Conservation (phyloP, 2,329 filamentous ascomycete species). For the Hypoxylon sp. region DNA sequence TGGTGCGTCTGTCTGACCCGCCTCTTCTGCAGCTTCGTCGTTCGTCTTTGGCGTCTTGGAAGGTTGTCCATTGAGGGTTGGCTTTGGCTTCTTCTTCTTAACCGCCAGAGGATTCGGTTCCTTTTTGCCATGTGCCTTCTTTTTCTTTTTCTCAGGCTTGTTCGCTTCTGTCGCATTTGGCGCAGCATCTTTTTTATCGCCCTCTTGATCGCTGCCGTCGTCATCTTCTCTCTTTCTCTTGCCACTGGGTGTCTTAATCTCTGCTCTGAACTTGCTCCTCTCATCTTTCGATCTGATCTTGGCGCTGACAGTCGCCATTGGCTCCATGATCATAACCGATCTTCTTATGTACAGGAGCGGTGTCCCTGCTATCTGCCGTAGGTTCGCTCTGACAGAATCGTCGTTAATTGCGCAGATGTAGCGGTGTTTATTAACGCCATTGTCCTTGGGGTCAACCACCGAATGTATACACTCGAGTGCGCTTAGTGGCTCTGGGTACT, state of each 20-base stretch:
- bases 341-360: conserved; percentile 83
- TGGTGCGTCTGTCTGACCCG: conserved; percentile 33
- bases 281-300: conserved; percentile 76
- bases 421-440: conserved; percentile 78
- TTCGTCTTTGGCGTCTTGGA: conserved; percentile 21
- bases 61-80: conserved; percentile 42
- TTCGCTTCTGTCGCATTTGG: conserved; percentile 39
- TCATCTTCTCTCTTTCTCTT: conserved; percentile 66
- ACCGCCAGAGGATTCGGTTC: conserved; percentile 78
- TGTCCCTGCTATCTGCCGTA: conserved; percentile 77
- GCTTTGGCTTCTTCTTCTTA: conserved; percentile 74
- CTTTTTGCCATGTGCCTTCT: conserved; percentile 71
- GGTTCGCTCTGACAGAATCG: conserved; percentile 68
- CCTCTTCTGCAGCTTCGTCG: conserved; percentile 24
- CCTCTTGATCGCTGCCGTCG: conserved; percentile 54
- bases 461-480: conserved; percentile 77
- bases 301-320: conserved; percentile 77
- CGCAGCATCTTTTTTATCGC: conserved; percentile 42
- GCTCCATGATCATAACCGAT: conserved; percentile 83
- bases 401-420: conserved; percentile 85
- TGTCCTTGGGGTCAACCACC: conserved; percentile 83
- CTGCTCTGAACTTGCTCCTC: conserved; percentile 78
- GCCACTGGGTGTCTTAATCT: conserved; percentile 66
- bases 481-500: conserved; percentile 77
- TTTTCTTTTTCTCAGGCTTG: conserved; percentile 63